phyloP scores from a whole-genome alignment of 2,329 filamentous ascomycete species.

The Claviceps purpurea region DNA sequence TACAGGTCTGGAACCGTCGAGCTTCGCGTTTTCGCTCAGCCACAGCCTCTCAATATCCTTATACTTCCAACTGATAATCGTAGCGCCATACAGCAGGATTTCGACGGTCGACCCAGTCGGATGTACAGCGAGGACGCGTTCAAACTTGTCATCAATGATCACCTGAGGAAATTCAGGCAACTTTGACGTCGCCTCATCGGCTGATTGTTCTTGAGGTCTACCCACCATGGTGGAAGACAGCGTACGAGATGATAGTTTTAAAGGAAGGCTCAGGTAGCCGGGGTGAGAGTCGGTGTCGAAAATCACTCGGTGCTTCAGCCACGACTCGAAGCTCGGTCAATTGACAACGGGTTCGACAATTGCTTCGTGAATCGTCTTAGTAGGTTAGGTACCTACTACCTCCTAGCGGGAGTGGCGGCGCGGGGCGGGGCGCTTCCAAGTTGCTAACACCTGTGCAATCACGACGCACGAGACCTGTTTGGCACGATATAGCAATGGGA shows the following conservation, averaged over 20 bases:
- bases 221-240: constrained; percentile 50
- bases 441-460: no score
- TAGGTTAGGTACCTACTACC: no score
- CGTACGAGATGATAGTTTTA: neutral
- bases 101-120: constrained; percentile 79
- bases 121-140: constrained; percentile 61
- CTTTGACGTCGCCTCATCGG: constrained; percentile 60
- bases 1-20: constrained; percentile 82
- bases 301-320: neutral
- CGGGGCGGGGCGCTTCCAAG: neutral
- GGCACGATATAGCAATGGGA: no score
- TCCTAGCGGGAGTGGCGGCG: neutral
- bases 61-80: constrained; percentile 87
- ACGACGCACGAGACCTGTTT: no score
- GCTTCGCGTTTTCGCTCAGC: constrained; percentile 62
- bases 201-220: constrained; percentile 69
- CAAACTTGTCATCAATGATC: constrained; percentile 54
- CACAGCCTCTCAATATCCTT: constrained; percentile 72
- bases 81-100: constrained; percentile 82
- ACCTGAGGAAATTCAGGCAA: constrained; percentile 65
- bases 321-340: neutral
- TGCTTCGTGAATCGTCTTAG: no score
- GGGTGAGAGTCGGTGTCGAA: neutral
- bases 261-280: no score
- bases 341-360: no score